These are phyloP conservation scores for Sclerotinia spermophila DNA, from an alignment of 2,329 filamentous ascomycete genomes.

Conservation along the genomic window DNA sequence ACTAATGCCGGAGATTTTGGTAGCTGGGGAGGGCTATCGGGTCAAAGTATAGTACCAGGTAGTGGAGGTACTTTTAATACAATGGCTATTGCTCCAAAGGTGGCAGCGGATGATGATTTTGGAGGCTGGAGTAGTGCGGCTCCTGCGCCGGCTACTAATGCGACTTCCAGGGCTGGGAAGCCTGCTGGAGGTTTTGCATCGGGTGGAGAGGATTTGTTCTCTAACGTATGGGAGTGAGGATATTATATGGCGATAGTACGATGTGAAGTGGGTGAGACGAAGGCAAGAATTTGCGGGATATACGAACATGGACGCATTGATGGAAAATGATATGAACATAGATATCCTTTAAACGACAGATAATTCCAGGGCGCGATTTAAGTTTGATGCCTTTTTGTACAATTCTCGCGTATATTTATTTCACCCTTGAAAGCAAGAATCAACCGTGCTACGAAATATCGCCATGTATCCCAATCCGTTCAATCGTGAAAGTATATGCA, in stretches of 20 bases:
- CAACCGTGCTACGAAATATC: neutral
- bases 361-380: neutral
- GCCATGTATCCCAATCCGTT: neutral
- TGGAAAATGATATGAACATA: constrained; percentile 16
- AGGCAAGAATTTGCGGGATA: neutral
- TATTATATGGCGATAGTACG: neutral
- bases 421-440: neutral
- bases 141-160: constrained; percentile 55
- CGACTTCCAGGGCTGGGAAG: constrained; percentile 52
- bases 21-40: constrained; percentile 47
- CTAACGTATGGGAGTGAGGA: constrained; percentile 84
- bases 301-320: neutral
- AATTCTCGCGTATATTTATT: constrained; percentile 1
- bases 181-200: constrained; percentile 10
- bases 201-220: constrained; percentile 82
- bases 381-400: neutral
- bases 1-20: constrained; percentile 58
- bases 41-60: constrained; percentile 58
- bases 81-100: constrained; percentile 53
- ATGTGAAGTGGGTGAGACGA: neutral
- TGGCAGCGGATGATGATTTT: constrained; percentile 90
- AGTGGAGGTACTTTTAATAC: constrained; percentile 59
- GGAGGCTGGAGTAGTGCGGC: constrained; percentile 84
- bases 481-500: neutral
- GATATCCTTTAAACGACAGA: constrained; percentile 18